Percentiles rank a stretch among this genome's conserved stretches.
Conservation (phyloP, 225 moss, liverwort and hornwort species). For the Straminergon stramineum region DNA sequence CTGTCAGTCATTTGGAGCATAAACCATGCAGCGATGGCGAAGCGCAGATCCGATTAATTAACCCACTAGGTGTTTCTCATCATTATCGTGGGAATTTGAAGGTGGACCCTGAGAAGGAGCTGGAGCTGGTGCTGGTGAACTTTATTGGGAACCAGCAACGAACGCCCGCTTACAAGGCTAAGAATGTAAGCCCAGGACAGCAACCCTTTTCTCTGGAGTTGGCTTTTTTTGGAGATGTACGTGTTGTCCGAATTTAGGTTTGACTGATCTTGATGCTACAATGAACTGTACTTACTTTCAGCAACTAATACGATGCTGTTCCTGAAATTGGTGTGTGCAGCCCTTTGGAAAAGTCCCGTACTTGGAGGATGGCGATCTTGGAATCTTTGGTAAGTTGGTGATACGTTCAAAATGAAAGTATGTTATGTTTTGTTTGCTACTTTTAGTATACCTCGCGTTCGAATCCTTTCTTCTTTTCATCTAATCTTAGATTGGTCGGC, state of each 20-base stretch:
- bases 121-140: slow-evolving; percentile 18
- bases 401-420: background rate
- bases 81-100: background rate
- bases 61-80: background rate
- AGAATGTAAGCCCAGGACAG: slow-evolving; percentile 5
- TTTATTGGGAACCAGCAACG: background rate
- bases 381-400: background rate
- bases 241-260: background rate
- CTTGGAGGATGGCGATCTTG: slow-evolving; percentile 21
- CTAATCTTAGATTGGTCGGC: background rate
- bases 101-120: slow-evolving; percentile 25
- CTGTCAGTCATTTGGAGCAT: background rate
- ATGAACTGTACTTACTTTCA: background rate
- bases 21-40: background rate
- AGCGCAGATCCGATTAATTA: background rate
- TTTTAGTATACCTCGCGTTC: background rate
- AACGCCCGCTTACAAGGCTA: slow-evolving; percentile 2
- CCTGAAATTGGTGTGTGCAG: slow-evolving; percentile 7
- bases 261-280: background rate
- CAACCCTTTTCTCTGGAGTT: background rate
- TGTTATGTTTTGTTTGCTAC: background rate
- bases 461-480: background rate
- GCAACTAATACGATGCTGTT: background rate
- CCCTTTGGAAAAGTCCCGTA: slow-evolving; percentile 9
- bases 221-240: background rate